A percentile compares a stretch with the other conserved stretches of the same genome.
Conservation (phyloP, 2,329 filamentous ascomycete species). For the Tolypocladium paradoxum region DNA sequence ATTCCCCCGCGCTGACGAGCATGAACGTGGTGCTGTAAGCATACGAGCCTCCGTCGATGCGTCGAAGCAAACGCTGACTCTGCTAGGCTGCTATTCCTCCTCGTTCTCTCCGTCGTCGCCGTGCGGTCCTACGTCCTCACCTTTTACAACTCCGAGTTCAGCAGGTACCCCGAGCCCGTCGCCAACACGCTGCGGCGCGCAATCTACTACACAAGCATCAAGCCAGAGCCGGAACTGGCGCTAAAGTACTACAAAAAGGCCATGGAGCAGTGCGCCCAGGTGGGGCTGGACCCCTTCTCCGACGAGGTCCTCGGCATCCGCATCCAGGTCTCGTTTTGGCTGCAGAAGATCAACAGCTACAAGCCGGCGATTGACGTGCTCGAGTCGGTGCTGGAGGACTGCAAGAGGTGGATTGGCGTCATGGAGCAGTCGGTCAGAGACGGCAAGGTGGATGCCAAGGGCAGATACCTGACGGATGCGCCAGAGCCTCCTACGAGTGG, state of each 20-base stretch:
- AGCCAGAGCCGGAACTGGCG: constrained; percentile 63
- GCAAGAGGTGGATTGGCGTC: constrained; percentile 46
- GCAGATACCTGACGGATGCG: constrained; percentile 16
- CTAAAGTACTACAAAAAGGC: constrained; percentile 77
- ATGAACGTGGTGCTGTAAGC: constrained; percentile 20
- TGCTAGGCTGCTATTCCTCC: constrained; percentile 17
- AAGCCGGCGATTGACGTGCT: constrained; percentile 64
- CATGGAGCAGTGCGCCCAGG: constrained; percentile 58
- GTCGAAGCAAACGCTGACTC: constrained; percentile 2
- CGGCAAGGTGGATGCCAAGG: constrained; percentile 31
- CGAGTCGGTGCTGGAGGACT: constrained; percentile 64
- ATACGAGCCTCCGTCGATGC: background rate
- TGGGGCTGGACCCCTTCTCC: constrained; percentile 77
- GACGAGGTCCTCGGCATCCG: constrained; percentile 87
- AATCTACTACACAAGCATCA: constrained; percentile 74
- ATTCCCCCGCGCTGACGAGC: constrained; percentile 19
- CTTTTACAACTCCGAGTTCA: constrained; percentile 45
- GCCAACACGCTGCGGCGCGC: constrained; percentile 72
- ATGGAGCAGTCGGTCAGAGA: constrained; percentile 40
- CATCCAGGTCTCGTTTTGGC: constrained; percentile 67
- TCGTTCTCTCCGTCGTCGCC: constrained; percentile 18
- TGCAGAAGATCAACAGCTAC: constrained; percentile 66
- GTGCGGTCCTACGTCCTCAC: constrained; percentile 39
- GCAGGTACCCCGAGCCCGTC: constrained; percentile 55
- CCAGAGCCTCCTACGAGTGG: background rate